These are phyloP conservation scores for Cercophora newfieldiana DNA, from an alignment of 495 filamentous ascomycete species.

Conservation along the genomic window DNA sequence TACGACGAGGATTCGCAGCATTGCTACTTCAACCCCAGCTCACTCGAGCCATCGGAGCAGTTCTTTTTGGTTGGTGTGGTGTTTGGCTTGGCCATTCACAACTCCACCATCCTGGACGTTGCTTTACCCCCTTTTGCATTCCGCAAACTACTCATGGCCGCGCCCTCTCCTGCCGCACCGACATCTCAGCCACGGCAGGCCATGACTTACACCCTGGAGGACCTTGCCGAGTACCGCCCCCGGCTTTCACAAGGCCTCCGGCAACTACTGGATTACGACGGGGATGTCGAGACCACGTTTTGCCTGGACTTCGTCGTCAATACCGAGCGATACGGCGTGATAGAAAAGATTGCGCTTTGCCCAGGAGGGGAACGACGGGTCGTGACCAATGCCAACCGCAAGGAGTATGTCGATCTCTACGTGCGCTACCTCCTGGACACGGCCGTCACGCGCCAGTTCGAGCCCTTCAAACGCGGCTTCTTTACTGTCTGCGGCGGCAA, in stretches of 20 bases:
- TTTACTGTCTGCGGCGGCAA: slow-evolving; percentile 92
- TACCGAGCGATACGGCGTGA: slow-evolving; percentile 74
- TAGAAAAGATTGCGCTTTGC: slow-evolving; percentile 68
- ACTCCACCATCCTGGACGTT: slow-evolving; percentile 92
- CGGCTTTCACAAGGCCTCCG: slow-evolving; percentile 73
- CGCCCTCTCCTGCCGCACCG: slow-evolving; percentile 55
- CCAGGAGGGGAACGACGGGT: slow-evolving; percentile 69
- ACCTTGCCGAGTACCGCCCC: slow-evolving; percentile 83
- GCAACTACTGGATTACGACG: slow-evolving; percentile 78
- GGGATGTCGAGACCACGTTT: slow-evolving; percentile 79
- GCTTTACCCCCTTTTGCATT: slow-evolving; percentile 92
- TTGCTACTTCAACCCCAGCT: slow-evolving; percentile 93
- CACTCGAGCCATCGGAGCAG: slow-evolving; percentile 90
- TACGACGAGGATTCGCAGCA: slow-evolving; percentile 94
- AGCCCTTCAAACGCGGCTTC: slow-evolving; percentile 94
- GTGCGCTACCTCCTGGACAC: slow-evolving; percentile 79
- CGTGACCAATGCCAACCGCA: slow-evolving; percentile 82
- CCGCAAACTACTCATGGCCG: slow-evolving; percentile 77
- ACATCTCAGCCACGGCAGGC: slow-evolving; percentile 58
- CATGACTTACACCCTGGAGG: slow-evolving; percentile 75
- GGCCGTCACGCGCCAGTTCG: slow-evolving; percentile 79
- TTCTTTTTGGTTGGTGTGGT: slow-evolving; percentile 90
- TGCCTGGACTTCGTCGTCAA: slow-evolving; percentile 82
- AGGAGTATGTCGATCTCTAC: slow-evolving; percentile 88
- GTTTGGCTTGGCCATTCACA: slow-evolving; percentile 91